These are phyloP conservation scores for Phytopythium kandeliae DNA, from an alignment of 352 stramenopile species.

Conservation along the genomic window DNA sequence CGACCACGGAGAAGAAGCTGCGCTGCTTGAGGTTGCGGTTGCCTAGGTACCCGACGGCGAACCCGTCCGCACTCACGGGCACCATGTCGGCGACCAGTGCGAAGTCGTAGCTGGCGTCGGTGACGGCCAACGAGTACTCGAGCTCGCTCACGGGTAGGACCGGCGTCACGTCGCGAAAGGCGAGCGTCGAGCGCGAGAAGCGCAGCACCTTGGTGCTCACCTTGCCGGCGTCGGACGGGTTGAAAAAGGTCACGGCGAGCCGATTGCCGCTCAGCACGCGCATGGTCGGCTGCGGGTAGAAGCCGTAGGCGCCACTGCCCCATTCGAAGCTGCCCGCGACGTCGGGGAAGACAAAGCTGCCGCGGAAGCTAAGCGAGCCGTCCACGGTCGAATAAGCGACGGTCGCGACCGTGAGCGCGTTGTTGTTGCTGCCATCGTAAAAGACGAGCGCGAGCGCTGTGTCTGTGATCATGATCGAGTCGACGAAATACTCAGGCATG, in stretches of 20 bases:
- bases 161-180: constrained; percentile 43
- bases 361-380: constrained; percentile 30
- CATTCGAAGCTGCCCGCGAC: constrained; percentile 41
- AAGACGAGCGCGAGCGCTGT: constrained; percentile 39
- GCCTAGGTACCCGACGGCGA: constrained; percentile 41
- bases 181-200: constrained; percentile 33
- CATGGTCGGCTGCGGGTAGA: constrained; percentile 32
- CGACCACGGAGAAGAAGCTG: constrained; percentile 39
- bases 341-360: constrained; percentile 36
- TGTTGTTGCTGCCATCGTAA: constrained; percentile 48
- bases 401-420: constrained; percentile 40
- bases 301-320: constrained; percentile 20
- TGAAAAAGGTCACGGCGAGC: constrained; percentile 59
- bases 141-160: constrained; percentile 29
- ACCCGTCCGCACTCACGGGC: constrained; percentile 33
- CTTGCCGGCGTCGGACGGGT: constrained; percentile 36
- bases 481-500: constrained; percentile 26
- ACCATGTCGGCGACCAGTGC: constrained; percentile 39
- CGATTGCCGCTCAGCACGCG: constrained; percentile 39
- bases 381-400: constrained; percentile 21
- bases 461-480: constrained; percentile 41
- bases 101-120: constrained; percentile 4
- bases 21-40: constrained; percentile 21
- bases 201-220: constrained; percentile 41
- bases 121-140: constrained; percentile 26